A percentile compares a stretch with the other conserved stretches of the same genome.
phyloP scores from a whole-genome alignment of 495 filamentous ascomycete genomes.

The Neurospora sp. region DNA sequence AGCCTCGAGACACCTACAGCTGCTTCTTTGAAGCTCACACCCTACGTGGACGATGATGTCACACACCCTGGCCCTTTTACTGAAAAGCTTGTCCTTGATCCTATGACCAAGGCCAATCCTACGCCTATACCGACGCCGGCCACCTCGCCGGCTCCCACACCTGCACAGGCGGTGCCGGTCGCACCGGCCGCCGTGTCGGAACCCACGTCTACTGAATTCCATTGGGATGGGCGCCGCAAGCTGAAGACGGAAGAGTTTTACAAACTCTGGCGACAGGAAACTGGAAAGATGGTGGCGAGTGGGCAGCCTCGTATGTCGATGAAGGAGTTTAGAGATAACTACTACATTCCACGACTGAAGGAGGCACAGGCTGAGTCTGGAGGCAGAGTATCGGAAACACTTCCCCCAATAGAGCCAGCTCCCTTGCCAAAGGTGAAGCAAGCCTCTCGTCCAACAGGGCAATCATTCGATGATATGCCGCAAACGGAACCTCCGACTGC shows the following conservation, averaged over 20 bases:
- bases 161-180: background rate
- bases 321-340: slow-evolving; percentile 13
- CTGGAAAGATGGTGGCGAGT: slow-evolving; percentile 3
- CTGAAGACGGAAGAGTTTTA: slow-evolving; percentile 13
- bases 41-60: slow-evolving; percentile 16
- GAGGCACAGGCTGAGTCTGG: slow-evolving; percentile 2
- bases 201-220: background rate
- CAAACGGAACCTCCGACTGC: slow-evolving; percentile 8
- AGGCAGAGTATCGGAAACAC: background rate
- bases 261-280: slow-evolving; percentile 10
- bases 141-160: slow-evolving; percentile 2
- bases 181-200: background rate
- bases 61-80: slow-evolving; percentile 17
- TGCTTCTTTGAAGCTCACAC: slow-evolving; percentile 9
- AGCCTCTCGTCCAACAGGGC: slow-evolving; percentile 1
- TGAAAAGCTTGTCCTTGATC: slow-evolving; percentile 14
- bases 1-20: slow-evolving; percentile 9
- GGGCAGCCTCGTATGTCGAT: slow-evolving; percentile 13
- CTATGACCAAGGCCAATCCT: background rate
- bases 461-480: background rate
- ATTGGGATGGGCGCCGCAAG: slow-evolving; percentile 14
- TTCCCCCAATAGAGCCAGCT: background rate
- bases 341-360: slow-evolving; percentile 11
- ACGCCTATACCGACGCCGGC: slow-evolving; percentile 12
- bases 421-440: background rate